These are phyloP conservation scores for Aureobasidium sp. DNA, from an alignment of 2,329 filamentous ascomycete species.

Conservation along the genomic window DNA sequence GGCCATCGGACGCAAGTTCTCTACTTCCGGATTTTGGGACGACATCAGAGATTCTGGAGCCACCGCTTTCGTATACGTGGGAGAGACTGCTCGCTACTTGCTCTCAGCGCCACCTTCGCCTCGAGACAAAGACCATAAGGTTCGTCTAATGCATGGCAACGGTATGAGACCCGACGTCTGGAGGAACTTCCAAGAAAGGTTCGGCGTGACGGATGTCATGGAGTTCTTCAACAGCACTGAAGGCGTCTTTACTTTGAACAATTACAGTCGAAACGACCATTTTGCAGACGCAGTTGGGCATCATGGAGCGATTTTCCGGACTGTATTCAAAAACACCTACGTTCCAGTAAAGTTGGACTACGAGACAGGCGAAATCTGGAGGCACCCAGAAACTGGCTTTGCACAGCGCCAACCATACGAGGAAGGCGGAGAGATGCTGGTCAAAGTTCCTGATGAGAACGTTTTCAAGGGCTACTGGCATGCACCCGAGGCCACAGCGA, in stretches of 20 bases:
- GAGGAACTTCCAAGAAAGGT: constrained; percentile 57
- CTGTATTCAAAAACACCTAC: constrained; percentile 46
- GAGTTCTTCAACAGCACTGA: constrained; percentile 79
- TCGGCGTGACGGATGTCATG: constrained; percentile 54
- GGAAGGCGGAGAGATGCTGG: constrained; percentile 67
- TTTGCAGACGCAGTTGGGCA: constrained; percentile 60
- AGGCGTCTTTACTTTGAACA: constrained; percentile 55
- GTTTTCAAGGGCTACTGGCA: constrained; percentile 65
- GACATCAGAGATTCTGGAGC: constrained; percentile 62
- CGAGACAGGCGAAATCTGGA: constrained; percentile 58
- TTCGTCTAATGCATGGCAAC: constrained; percentile 58
- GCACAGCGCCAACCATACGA: constrained; percentile 57
- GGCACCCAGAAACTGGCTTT: constrained; percentile 62
- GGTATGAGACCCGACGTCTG: constrained; percentile 64
- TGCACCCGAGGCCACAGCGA: constrained; percentile 58
- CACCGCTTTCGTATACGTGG: constrained; percentile 70
- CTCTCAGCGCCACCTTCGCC: constrained; percentile 60
- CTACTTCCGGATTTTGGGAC: constrained; percentile 61
- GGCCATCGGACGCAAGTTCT: constrained; percentile 62
- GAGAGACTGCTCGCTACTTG: constrained; percentile 69
- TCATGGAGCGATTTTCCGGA: constrained; percentile 57
- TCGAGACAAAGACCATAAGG: constrained; percentile 52
- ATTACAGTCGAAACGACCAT: constrained; percentile 52
- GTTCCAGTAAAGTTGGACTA: constrained; percentile 64
- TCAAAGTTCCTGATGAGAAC: constrained; percentile 50